Percentiles rank a stretch among this genome's conserved stretches.
Evolutionary conservation across 176 grass and related monocot genomes (phyloP).

Genomic region (Zoysia japonica): DNA sequence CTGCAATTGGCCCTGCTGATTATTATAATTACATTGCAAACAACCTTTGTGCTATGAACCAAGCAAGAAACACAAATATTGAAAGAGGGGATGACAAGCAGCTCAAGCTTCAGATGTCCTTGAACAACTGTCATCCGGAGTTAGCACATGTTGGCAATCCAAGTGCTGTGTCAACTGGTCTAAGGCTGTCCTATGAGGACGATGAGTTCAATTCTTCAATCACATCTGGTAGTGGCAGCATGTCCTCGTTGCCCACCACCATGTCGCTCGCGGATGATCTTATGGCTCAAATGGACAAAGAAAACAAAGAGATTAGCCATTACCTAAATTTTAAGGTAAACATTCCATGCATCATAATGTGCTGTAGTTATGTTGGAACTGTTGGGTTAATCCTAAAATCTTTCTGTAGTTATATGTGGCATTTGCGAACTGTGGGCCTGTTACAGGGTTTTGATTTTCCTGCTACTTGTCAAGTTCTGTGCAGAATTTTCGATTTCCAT

Average conservation of each 20-base stretch:
- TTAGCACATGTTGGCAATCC: slow-evolving; percentile 43
- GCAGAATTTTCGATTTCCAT: background rate
- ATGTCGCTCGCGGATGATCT: slow-evolving; percentile 34
- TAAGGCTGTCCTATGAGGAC: slow-evolving; percentile 51
- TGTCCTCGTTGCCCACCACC: slow-evolving; percentile 41
- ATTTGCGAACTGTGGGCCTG: background rate
- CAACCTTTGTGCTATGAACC: slow-evolving; percentile 37
- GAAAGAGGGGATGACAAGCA: slow-evolving; percentile 36
- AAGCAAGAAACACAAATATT: slow-evolving; percentile 41
- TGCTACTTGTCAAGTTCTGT: background rate
- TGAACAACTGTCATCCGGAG: slow-evolving; percentile 41
- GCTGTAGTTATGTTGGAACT: background rate
- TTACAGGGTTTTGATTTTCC: background rate
- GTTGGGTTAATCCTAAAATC: background rate
- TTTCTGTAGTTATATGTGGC: background rate
- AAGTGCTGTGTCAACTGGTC: slow-evolving; percentile 52
- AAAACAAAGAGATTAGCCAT: slow-evolving; percentile 47
- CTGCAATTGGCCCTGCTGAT: slow-evolving; percentile 32
- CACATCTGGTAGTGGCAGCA: slow-evolving; percentile 56
- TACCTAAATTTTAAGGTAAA: slow-evolving; percentile 50
- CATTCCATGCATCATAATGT: background rate
- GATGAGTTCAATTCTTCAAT: slow-evolving; percentile 56
- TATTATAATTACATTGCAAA: slow-evolving; percentile 45
- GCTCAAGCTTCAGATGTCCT: slow-evolving; percentile 59
- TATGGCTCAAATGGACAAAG: slow-evolving; percentile 52